Evolutionary conservation across 2,329 filamentous ascomycete genomes (phyloP).

Genomic region (Plectosphaerella sp.): DNA sequence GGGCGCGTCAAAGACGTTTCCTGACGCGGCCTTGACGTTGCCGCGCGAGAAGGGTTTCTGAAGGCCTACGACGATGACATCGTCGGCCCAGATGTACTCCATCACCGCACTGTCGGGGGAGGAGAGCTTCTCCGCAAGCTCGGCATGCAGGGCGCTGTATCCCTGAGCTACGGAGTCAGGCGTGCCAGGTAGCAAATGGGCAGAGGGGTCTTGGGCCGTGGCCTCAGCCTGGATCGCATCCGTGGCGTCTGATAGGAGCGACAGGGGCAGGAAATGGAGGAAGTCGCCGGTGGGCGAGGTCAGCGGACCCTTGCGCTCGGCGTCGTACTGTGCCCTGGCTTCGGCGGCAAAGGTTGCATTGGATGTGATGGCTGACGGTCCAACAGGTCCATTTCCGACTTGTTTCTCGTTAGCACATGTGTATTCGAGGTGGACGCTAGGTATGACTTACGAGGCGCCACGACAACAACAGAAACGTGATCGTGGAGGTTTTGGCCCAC

Average conservation of each 20-base stretch:
- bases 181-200: conserved; percentile 22
- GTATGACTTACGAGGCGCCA: background rate
- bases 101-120: conserved; percentile 18
- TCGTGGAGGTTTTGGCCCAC: conserved; percentile 13
- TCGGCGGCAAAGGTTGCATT: conserved; percentile 28
- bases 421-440: background rate
- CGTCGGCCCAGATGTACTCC: conserved; percentile 26
- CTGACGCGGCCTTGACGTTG: conserved; percentile 24
- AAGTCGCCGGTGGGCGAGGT: conserved; percentile 18
- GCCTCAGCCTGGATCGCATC: conserved; percentile 21
- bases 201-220: conserved; percentile 24
- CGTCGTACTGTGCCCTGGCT: conserved; percentile 23
- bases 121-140: conserved; percentile 23
- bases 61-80: conserved; percentile 19
- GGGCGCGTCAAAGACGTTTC: conserved; percentile 26
- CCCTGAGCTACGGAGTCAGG: conserved; percentile 30
- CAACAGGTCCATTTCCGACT: background rate
- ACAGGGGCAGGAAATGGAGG: conserved; percentile 12
- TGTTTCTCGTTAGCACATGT: background rate
- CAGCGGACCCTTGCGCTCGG: conserved; percentile 22
- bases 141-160: conserved; percentile 28
- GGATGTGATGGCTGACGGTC: conserved; percentile 14
- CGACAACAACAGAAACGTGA: conserved; percentile 3
- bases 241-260: conserved; percentile 20
- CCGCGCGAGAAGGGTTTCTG: conserved; percentile 34